Evolutionary conservation across 2,329 filamentous ascomycete species (phyloP).

Genomic region (Pseudocercospora crystallina): DNA sequence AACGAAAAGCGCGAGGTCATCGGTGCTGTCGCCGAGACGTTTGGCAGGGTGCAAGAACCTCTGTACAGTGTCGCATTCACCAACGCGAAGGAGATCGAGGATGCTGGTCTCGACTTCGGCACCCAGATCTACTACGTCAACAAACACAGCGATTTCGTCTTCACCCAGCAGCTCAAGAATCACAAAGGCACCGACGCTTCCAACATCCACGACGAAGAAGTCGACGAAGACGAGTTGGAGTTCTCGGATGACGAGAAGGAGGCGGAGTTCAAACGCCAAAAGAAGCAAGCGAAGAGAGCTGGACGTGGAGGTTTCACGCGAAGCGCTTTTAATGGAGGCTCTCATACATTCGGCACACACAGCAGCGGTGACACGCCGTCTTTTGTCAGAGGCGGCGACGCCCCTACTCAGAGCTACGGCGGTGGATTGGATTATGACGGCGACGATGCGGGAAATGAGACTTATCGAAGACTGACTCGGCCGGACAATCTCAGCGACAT

Average conservation of each 20-base stretch:
- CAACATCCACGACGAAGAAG: slow-evolving; percentile 91
- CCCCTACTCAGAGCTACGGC: slow-evolving; percentile 26
- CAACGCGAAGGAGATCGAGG: slow-evolving; percentile 65
- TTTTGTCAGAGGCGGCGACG: slow-evolving; percentile 22
- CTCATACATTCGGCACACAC: slow-evolving; percentile 17
- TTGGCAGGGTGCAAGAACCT: slow-evolving; percentile 82
- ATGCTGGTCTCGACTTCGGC: slow-evolving; percentile 66
- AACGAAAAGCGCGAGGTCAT: slow-evolving; percentile 72
- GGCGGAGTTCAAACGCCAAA: slow-evolving; percentile 48
- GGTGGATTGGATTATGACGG: slow-evolving; percentile 40
- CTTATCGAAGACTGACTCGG: slow-evolving; percentile 49
- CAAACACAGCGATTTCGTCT: slow-evolving; percentile 76
- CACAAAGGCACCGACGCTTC: slow-evolving; percentile 90
- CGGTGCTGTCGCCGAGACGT: slow-evolving; percentile 76
- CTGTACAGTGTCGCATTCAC: slow-evolving; percentile 80
- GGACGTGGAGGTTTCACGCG: slow-evolving; percentile 25
- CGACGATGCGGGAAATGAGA: slow-evolving; percentile 44
- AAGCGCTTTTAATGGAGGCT: slow-evolving; percentile 21
- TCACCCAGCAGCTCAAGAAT: slow-evolving; percentile 76
- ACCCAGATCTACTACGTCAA: slow-evolving; percentile 77
- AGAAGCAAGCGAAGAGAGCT: slow-evolving; percentile 36
- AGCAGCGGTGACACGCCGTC: slow-evolving; percentile 13
- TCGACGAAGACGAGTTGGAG: slow-evolving; percentile 80
- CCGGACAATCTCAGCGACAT: slow-evolving; percentile 49
- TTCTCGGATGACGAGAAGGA: slow-evolving; percentile 98